These are phyloP conservation scores for Chrysosporium keratinophilum DNA, from an alignment of 2,329 filamentous ascomycete species.

Conservation along the genomic window DNA sequence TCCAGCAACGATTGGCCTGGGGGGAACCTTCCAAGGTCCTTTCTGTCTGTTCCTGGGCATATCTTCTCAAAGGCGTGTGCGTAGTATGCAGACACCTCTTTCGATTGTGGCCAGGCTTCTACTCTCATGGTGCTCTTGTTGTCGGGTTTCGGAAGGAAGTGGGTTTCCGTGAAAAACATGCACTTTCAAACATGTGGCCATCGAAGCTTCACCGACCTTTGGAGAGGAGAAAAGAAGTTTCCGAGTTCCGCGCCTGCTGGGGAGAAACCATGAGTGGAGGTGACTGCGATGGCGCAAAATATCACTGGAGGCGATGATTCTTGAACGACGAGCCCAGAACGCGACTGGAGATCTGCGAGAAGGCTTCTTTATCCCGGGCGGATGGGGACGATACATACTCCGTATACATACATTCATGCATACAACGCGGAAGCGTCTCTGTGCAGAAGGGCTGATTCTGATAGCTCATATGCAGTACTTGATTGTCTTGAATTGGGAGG, in stretches of 20 bases:
- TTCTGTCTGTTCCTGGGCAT: neutral
- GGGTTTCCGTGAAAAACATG: neutral
- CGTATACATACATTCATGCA: neutral
- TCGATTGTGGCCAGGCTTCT: neutral
- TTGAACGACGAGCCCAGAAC: conserved; percentile 5
- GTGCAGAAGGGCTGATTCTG: neutral
- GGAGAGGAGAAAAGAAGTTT: neutral
- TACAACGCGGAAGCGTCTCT: neutral
- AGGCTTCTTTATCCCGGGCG: neutral
- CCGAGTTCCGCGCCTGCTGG: conserved; percentile 1
- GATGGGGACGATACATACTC: neutral
- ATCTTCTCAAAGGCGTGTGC: too few species aligned
- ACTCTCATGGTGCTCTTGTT: neutral
- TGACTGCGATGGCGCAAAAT: neutral
- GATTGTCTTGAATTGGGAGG: neutral
- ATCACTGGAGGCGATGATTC: neutral
- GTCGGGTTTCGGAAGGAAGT: neutral
- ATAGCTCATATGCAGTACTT: conserved; percentile 3
- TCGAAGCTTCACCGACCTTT: conserved; percentile 8
- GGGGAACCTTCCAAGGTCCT: neutral
- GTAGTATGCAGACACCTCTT: neutral
- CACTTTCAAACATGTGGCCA: neutral
- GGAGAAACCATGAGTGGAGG: neutral
- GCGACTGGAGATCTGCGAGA: neutral
- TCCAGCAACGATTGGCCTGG: neutral